Conservation (phyloP, 2,329 filamentous ascomycete genomes). For the Penicillium italicum region DNA sequence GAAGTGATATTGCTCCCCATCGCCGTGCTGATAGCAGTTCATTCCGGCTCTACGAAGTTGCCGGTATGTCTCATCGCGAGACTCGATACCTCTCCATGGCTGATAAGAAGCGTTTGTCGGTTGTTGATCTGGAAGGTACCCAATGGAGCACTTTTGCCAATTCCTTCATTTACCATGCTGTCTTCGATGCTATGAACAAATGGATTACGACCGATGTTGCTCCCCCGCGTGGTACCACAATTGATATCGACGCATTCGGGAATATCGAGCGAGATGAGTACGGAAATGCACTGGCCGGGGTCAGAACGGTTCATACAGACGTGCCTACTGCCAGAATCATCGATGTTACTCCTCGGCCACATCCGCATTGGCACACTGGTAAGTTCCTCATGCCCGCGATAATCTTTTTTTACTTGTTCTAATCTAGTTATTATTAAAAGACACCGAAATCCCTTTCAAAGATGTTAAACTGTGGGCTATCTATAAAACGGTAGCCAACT, state of each 20-base stretch:
- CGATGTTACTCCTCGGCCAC: background rate
- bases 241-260: background rate
- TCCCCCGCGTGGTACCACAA: background rate
- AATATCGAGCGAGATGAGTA: background rate
- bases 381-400: background rate
- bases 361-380: conserved; percentile 1
- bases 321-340: background rate
- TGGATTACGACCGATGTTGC: background rate
- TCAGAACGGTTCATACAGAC: conserved; percentile 4
- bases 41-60: conserved; percentile 5
- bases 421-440: background rate
- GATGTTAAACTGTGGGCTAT: background rate
- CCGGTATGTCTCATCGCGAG: conserved; percentile 2
- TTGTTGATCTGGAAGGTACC: background rate
- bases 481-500: background rate
- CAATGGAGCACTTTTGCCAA: background rate
- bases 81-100: background rate
- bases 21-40: background rate
- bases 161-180: background rate
- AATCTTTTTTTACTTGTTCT: background rate
- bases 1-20: background rate
- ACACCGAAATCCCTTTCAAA: background rate
- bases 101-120: background rate
- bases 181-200: conserved; percentile 2
- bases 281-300: background rate